phyloP scores from a whole-genome alignment of 257 asterid genomes.

The Jacaranda mimosifolia region DNA sequence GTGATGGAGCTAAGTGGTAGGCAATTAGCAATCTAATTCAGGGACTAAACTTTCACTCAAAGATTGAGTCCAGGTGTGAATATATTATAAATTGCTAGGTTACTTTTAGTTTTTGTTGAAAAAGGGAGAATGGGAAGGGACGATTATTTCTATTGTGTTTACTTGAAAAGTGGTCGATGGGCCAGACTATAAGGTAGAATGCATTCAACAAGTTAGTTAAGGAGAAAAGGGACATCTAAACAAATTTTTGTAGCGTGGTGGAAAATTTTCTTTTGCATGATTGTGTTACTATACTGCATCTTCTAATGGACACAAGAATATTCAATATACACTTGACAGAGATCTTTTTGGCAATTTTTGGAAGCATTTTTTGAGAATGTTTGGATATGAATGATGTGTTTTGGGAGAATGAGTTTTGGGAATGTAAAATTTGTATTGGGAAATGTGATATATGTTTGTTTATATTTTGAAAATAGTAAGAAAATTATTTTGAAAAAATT shows the following conservation, averaged over 20 bases:
- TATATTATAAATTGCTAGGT: no score
- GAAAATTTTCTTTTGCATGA: slow-evolving; percentile 14
- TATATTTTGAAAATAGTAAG: no score
- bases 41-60: no score
- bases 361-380: no score
- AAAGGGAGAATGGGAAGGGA: neutral
- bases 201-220: slow-evolving; percentile 37
- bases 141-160: slow-evolving; percentile 23
- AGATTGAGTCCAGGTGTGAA: no score
- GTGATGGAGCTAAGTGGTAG: slow-evolving; percentile 22
- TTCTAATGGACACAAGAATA: slow-evolving; percentile 14
- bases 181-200: slow-evolving; percentile 32
- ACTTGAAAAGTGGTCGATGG: slow-evolving; percentile 27
- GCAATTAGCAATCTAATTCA: slow-evolving; percentile 26
- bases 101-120: no score
- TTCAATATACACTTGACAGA: neutral
- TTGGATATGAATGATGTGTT: no score
- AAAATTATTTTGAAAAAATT: no score
- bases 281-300: neutral
- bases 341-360: neutral
- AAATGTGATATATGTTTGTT: no score
- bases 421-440: no score
- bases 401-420: no score
- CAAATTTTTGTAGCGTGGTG: slow-evolving; percentile 30
- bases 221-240: slow-evolving; percentile 43